Evolutionary conservation across 2,329 filamentous ascomycete genomes (phyloP).

Genomic region (Emydomyces testavorans): DNA sequence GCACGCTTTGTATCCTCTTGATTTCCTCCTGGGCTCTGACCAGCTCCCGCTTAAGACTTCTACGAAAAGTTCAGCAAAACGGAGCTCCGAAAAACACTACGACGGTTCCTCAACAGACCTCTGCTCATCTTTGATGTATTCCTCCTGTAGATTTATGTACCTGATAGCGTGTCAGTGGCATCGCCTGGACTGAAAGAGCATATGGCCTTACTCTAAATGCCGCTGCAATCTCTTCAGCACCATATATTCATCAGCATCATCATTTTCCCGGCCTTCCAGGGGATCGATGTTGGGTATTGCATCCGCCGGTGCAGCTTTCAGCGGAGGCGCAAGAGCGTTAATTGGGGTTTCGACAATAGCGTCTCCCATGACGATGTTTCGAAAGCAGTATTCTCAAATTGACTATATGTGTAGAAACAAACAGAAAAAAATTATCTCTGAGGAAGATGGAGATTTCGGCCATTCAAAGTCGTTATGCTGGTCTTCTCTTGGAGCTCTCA

Average conservation of each 20-base stretch:
- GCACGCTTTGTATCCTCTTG: slow-evolving; percentile 97
- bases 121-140: slow-evolving; percentile 99
- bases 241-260: slow-evolving; percentile 85
- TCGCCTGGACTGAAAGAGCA: background rate
- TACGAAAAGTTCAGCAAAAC: slow-evolving; percentile 28
- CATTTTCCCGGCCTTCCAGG: slow-evolving; percentile 69
- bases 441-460: background rate
- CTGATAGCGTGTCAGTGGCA: slow-evolving; percentile 36
- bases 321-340: slow-evolving; percentile 52
- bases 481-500: background rate
- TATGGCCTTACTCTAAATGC: slow-evolving; percentile 64
- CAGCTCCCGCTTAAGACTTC: slow-evolving; percentile 91
- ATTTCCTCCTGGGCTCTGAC: slow-evolving; percentile 98
- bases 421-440: background rate
- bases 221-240: slow-evolving; percentile 92
- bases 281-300: slow-evolving; percentile 83
- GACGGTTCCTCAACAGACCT: slow-evolving; percentile 42
- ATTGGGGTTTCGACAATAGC: slow-evolving; percentile 67
- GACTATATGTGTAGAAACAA: background rate
- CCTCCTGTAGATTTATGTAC: slow-evolving; percentile 94
- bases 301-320: slow-evolving; percentile 62
- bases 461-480: background rate
- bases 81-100: background rate
- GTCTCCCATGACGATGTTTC: slow-evolving; percentile 58
- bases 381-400: background rate